phyloP scores from a whole-genome alignment of 495 filamentous ascomycete species.

The Xylaria sp. region DNA sequence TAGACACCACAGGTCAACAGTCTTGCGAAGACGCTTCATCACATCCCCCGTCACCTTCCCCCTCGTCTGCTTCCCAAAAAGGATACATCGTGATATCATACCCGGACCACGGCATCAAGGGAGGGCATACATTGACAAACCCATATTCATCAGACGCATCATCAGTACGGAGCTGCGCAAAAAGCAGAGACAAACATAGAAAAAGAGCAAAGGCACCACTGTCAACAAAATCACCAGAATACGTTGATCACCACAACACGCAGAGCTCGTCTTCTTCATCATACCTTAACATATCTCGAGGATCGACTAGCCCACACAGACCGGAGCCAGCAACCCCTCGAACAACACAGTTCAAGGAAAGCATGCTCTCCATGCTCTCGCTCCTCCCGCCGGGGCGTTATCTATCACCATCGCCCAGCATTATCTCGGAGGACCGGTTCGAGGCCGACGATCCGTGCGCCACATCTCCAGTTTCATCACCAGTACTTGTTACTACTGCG shows the following conservation, averaged over 20 bases:
- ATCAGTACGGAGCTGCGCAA: background rate
- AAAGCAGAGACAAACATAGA: background rate
- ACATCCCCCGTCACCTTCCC: background rate
- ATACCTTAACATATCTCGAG: background rate
- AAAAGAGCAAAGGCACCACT: background rate
- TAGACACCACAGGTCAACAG: background rate
- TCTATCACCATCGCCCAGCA: slow-evolving; percentile 7
- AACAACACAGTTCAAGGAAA: slow-evolving; percentile 4
- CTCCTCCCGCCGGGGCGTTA: slow-evolving; percentile 4
- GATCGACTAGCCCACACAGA: background rate
- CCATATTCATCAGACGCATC: background rate
- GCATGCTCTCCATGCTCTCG: slow-evolving; percentile 11
- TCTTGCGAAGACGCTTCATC: background rate
- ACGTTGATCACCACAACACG: background rate
- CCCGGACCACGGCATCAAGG: background rate
- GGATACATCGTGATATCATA: background rate
- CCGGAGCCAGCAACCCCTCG: slow-evolving; percentile 5
- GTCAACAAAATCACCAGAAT: background rate
- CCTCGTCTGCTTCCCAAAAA: background rate
- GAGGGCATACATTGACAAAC: background rate
- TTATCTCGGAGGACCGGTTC: background rate
- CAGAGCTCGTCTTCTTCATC: background rate
- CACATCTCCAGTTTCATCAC: background rate
- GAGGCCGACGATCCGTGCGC: background rate
- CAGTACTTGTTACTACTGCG: background rate